These are phyloP conservation scores for Ustilago shanxiensis DNA, from an alignment of 1,284 basidiomycete species.

Conservation along the genomic window DNA sequence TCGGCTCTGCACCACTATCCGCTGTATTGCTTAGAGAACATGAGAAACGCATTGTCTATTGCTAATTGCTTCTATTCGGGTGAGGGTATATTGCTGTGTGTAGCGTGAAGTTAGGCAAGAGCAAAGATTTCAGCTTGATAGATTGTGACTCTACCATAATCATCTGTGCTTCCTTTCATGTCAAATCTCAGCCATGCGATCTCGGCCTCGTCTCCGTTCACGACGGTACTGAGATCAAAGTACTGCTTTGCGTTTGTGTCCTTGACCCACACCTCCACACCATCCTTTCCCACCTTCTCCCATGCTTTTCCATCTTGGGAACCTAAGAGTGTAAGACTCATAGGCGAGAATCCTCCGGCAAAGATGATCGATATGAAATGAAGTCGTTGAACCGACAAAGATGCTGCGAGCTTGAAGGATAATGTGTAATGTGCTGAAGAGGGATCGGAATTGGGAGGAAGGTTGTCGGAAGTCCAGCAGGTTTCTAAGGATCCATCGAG, in stretches of 20 bases:
- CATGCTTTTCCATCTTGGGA: slow-evolving; percentile 27
- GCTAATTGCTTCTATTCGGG: background rate
- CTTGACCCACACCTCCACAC: slow-evolving; percentile 19
- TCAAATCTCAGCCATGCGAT: slow-evolving; percentile 29
- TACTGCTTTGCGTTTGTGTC: slow-evolving; percentile 47
- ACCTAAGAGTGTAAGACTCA: slow-evolving; percentile 16
- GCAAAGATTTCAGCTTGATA: slow-evolving; percentile 43
- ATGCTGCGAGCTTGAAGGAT: slow-evolving; percentile 29
- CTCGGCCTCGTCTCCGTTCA: background rate
- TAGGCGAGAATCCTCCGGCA: slow-evolving; percentile 45
- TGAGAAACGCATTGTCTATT: background rate
- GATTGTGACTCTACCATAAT: slow-evolving; percentile 44
- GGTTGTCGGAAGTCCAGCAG: slow-evolving; percentile 53
- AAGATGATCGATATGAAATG: slow-evolving; percentile 42
- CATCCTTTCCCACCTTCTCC: background rate
- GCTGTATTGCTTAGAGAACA: background rate
- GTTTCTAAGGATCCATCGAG: slow-evolving; percentile 47
- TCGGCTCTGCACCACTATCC: background rate
- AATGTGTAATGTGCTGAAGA: slow-evolving; percentile 11
- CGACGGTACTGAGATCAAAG: slow-evolving; percentile 12
- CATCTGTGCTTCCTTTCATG: slow-evolving; percentile 47
- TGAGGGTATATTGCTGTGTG: slow-evolving; percentile 1
- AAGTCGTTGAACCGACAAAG: background rate
- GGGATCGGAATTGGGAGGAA: slow-evolving; percentile 34
- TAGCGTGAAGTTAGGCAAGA: background rate